Evolutionary conservation across 495 filamentous ascomycete genomes (phyloP), one percentile per base, ranked within the genome.

Genomic region (Aspergillus cavernicola): DNA sequence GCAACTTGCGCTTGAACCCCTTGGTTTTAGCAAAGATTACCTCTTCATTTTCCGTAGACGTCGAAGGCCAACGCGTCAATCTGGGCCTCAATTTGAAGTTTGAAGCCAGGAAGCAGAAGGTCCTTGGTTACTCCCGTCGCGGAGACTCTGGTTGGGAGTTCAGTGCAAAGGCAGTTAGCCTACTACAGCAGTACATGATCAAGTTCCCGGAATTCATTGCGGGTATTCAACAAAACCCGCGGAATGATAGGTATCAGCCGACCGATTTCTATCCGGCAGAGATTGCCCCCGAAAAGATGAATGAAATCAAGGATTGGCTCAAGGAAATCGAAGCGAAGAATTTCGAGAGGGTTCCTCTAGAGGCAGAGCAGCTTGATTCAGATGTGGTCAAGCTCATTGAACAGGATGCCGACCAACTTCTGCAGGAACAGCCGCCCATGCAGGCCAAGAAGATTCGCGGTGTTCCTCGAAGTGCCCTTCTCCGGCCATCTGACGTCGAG

Each of bases 1-100:
- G 81, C 56, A 85, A 85, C 66, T 76, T 99, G 16, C 77, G 78
- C 3, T 76, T 99, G 42, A 92, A 95, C 58, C 83, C 91, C 4
- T 76, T 99, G 35, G 86, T 92, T 0, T 75, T 99, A 19, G 93
- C 90, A 66, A 99, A 96, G 75, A 89, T 99, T 54, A 97, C 93
- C 0, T 93, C 92, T 0, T 88, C 91, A 0, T 97, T 95, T 69
- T 85, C 82, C 32, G 90, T 97, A 46, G 79, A 82, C 37, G 85
- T 92, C 3, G 80, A 87, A 19, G 89, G 88, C 3, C 79, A 83
- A 42, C 81, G 86, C 39, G 79, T 95, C 35, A 97, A 99, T 60
- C 74, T 99, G 12, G 95, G 95, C 8, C 76, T 99, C 35, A 99
- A 97, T 63, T 75, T 99, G 53, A 99, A 99, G 65, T 97, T 97